Base-by-base conservation (phyloP, 1,284 basidiomycete species). In the Entoloma clypeatum region DNA sequence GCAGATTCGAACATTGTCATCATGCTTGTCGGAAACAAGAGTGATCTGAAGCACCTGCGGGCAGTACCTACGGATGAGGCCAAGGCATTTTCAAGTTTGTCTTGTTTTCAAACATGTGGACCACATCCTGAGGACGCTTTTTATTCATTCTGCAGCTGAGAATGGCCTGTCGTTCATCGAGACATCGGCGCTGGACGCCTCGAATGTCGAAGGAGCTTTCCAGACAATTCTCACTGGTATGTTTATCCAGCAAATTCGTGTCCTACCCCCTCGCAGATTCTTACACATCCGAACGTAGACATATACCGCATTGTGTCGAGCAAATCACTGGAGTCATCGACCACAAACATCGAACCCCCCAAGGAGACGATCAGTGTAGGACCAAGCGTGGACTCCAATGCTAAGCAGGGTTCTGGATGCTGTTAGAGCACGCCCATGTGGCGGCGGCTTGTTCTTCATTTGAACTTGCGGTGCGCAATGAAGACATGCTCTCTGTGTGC, bases 121-220 rank as follows among this genome's bases (percentile, higher is more conserved):
- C n/a, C n/a, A n/a, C n/a, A n/a, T n/a, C n/a, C n/a, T n/a, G n/a
- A n/a, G n/a, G 27, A 44, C 16, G 14, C n/a, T 27, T 9, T 17
- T 44, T 33, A 7, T 31, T 26, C 9, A 24, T 18, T n/a, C 39
- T 48, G 11, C 51, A 77, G 75, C 72, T 49, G 75, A 77, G 57
- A 95, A 97, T 63, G 83, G 84, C 32, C 68, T 97, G 51, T 92
- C 88, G 43, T 95, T 95, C 76, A 97, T 99, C 57, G 95, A 99
- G 75, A 99, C 95, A 48, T 99, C 96, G 56, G 95, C 96, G 64
- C 83, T 99, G 77, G 95, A 99, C 78, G 92, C 94, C 54, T 93
- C 91, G 40, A 98, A 98, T 69, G 96, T 99, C 65, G 95, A 98
- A 69, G 69, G 78, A 41, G 92, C 95, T 39, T 99, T 99, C 84